Evolutionary conservation across 176 grass and related monocot species (phyloP).

Genomic region (Hyparrhenia diplandra): DNA sequence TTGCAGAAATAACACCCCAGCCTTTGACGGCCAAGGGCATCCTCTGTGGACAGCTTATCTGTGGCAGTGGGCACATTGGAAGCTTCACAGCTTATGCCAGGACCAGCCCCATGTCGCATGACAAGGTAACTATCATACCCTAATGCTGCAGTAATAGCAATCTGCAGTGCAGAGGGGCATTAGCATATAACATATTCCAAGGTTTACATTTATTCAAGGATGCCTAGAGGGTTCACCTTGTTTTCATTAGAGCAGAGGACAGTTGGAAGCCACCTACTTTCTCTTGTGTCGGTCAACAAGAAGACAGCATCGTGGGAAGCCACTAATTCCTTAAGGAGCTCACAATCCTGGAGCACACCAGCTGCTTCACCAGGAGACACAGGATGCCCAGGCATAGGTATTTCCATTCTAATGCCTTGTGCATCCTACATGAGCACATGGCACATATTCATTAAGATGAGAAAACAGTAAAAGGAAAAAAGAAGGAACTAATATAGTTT

Average conservation of each 20-base stretch:
- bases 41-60: slow-evolving; percentile 28
- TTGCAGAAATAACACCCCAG: slow-evolving; percentile 96
- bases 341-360: slow-evolving; percentile 55
- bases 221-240: slow-evolving; percentile 46
- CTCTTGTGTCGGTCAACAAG: slow-evolving; percentile 91
- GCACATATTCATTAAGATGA: slow-evolving; percentile 17
- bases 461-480: background rate
- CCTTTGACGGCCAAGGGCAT: slow-evolving; percentile 47
- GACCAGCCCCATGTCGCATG: slow-evolving; percentile 91
- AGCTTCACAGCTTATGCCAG: slow-evolving; percentile 39
- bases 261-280: slow-evolving; percentile 95
- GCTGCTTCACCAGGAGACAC: slow-evolving; percentile 59
- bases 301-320: slow-evolving; percentile 82
- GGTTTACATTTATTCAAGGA: slow-evolving; percentile 22
- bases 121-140: slow-evolving; percentile 97
- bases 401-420: slow-evolving; percentile 62
- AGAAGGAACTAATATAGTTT: slow-evolving; percentile 9
- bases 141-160: slow-evolving; percentile 87
- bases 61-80: slow-evolving; percentile 12
- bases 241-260: slow-evolving; percentile 75
- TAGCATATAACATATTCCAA: slow-evolving; percentile 25
- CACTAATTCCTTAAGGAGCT: slow-evolving; percentile 54
- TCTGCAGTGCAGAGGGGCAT: slow-evolving; percentile 44
- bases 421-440: slow-evolving; percentile 56
- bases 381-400: slow-evolving; percentile 96